Evolutionary conservation across 352 stramenopile species (phyloP).

Genomic region (Globisporangium middletonii): DNA sequence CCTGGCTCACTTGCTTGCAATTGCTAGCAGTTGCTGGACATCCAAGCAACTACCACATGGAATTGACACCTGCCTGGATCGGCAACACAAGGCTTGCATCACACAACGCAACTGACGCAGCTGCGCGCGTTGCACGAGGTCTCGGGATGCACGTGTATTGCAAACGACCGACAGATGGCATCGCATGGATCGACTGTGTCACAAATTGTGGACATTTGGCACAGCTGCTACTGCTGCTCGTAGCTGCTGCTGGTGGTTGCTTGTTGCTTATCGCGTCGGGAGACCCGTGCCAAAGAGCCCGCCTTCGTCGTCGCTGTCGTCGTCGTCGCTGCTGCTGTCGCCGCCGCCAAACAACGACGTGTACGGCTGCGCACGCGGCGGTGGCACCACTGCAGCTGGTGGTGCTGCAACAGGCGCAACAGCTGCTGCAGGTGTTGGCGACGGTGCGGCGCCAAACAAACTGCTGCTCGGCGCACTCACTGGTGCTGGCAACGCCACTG

Average conservation of each 20-base stretch:
- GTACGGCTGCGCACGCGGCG: constrained; percentile 27
- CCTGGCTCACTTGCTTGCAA: no score
- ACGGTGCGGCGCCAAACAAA: constrained; percentile 1
- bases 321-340: constrained; percentile 51
- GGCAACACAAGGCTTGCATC: no score
- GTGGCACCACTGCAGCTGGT: constrained; percentile 4
- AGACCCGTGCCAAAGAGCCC: constrained; percentile 74
- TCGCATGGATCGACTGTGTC: no score
- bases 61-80: no score
- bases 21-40: no score
- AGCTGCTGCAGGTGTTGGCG: not conserved
- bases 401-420: not conserved
- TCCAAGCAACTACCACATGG: no score
- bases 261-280: constrained; percentile 49
- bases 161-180: no score
- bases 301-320: constrained; percentile 73
- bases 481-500: not conserved
- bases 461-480: not conserved
- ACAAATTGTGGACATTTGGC: no score
- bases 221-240: no score
- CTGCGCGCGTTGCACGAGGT: no score
- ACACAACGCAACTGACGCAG: no score
- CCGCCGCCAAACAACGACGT: constrained; percentile 57
- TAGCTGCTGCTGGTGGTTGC: not conserved
- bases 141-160: no score